These are phyloP conservation scores for Botrytis galanthina DNA, from an alignment of 2,329 filamentous ascomycete species.

Conservation along the genomic window DNA sequence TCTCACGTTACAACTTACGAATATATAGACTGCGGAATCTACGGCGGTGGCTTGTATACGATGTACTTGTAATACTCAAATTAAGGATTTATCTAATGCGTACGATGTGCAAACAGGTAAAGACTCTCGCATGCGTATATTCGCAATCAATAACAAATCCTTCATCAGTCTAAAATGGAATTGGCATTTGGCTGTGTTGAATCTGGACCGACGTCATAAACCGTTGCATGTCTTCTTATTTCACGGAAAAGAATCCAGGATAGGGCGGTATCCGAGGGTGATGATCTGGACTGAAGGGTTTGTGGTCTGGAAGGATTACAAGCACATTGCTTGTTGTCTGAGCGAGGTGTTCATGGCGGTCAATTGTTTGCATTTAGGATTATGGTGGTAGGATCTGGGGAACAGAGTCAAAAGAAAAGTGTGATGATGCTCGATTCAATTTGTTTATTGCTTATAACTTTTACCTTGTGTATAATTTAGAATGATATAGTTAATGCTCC, in stretches of 20 bases:
- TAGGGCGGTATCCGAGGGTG: neutral
- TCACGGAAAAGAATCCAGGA: neutral
- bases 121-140: neutral
- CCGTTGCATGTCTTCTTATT: neutral
- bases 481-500: neutral
- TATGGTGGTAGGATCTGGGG: conserved; percentile 6
- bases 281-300: conserved; percentile 3
- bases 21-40: neutral
- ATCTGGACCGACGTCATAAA: conserved; percentile 2
- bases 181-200: neutral
- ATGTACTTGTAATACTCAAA: neutral
- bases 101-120: neutral
- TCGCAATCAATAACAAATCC: conserved; percentile 3
- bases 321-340: conserved; percentile 9
- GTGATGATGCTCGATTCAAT: neutral
- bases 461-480: neutral
- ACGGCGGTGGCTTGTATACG: neutral
- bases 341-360: conserved; percentile 4
- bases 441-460: neutral
- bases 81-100: neutral
- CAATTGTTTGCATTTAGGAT: neutral
- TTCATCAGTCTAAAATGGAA: neutral
- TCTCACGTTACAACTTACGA: neutral
- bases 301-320: conserved; percentile 4
- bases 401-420: neutral